A percentile compares a stretch with the other conserved stretches of the same genome.
Evolutionary conservation across 192 early-diverging fungal genomes (phyloP).

Genomic region (Coemansia sp.): DNA sequence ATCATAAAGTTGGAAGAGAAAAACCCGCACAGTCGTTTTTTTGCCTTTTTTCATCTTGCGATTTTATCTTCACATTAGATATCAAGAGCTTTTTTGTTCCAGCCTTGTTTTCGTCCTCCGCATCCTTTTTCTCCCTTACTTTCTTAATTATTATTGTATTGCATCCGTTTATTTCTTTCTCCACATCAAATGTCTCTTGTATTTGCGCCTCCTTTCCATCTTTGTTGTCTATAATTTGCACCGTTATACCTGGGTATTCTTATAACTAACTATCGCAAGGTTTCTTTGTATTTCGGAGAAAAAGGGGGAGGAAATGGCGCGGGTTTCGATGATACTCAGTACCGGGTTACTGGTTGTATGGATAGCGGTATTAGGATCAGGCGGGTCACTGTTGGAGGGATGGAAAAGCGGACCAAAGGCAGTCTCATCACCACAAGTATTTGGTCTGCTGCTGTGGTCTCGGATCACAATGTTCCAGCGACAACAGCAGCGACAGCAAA

Average conservation of each 20-base stretch:
- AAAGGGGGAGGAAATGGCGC: constrained; percentile 16
- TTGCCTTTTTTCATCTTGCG: too few relatives aligned
- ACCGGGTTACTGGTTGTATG: constrained; percentile 32
- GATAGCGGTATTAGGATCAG: constrained; percentile 35
- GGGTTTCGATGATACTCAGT: constrained; percentile 19
- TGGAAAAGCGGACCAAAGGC: constrained; percentile 24
- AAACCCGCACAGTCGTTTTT: too few relatives aligned
- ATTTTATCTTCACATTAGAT: constrained; percentile 8
- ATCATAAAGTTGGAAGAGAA: too few relatives aligned
- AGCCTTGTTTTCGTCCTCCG: not conserved
- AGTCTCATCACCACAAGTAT: constrained; percentile 27
- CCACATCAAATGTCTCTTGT: constrained; percentile 3
- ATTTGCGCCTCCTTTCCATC: not conserved
- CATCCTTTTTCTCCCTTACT: not conserved
- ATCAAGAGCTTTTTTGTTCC: not conserved
- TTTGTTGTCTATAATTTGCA: not conserved
- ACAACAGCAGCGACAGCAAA: not conserved
- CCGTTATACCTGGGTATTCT: not conserved
- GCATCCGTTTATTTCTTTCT: not conserved
- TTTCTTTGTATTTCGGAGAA: too few relatives aligned
- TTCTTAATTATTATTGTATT: not conserved
- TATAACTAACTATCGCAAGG: not conserved
- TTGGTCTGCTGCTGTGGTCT: constrained; percentile 18
- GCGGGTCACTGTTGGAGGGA: constrained; percentile 14
- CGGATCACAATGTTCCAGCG: constrained; percentile 7